Evolutionary conservation across 805 yeast species (phyloP).

Genomic region (Pachysolen tannophilus): DNA sequence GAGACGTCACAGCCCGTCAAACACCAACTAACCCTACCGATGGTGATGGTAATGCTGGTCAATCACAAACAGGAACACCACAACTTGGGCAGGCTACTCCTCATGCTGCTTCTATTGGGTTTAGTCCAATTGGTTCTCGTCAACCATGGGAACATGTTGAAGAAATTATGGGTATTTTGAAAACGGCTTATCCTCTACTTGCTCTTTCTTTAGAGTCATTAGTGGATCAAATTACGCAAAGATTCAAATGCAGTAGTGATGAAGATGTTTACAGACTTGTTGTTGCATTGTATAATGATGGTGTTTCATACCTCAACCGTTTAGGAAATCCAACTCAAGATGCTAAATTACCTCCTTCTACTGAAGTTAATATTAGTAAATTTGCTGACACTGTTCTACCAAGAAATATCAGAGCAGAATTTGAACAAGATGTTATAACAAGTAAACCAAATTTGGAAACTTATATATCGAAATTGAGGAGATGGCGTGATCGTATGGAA

Average conservation of each 20-base stretch:
- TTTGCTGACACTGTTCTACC: constrained; percentile 94
- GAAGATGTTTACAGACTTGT: constrained; percentile 94
- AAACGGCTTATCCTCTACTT: constrained; percentile 91
- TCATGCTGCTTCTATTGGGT: constrained; percentile 4
- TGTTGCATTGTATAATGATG: constrained; percentile 88
- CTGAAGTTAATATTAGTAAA: constrained; percentile 79
- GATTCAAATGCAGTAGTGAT: constrained; percentile 90
- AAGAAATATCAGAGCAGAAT: constrained; percentile 78
- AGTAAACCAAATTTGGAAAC: constrained; percentile 84
- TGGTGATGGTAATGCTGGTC: constrained; percentile 5
- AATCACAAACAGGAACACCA: constrained; percentile 3
- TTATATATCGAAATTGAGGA: constrained; percentile 73
- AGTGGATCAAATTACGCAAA: constrained; percentile 89
- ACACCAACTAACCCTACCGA: background rate
- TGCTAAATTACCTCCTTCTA: constrained; percentile 81
- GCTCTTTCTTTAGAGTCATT: constrained; percentile 90
- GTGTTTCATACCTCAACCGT: constrained; percentile 82
- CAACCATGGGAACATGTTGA: constrained; percentile 89
- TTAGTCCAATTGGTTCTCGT: constrained; percentile 4
- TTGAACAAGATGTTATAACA: constrained; percentile 83
- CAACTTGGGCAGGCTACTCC: constrained; percentile 2
- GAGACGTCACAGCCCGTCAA: constrained; percentile 7
- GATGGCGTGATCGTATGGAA: constrained; percentile 90
- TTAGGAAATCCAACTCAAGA: constrained; percentile 82
- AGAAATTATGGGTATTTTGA: constrained; percentile 89